Conservation (phyloP, 2,329 filamentous ascomycete genomes). For the Aspergillus vadensis region DNA sequence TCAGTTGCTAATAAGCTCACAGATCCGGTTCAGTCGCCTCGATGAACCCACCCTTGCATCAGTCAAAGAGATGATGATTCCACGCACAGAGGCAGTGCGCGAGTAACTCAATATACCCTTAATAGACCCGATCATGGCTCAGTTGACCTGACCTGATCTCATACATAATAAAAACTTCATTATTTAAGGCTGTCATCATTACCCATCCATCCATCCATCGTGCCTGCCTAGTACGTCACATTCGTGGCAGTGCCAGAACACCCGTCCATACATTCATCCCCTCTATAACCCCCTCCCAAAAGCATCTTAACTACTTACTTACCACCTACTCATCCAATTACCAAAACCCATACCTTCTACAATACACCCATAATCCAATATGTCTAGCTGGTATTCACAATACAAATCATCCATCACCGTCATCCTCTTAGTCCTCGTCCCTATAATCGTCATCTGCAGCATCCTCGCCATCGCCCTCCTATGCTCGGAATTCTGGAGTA, state of each 20-base stretch:
- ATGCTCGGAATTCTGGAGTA: slow-evolving; percentile 41
- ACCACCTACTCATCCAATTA: neutral
- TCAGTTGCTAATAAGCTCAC: slow-evolving; percentile 14
- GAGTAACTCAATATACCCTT: slow-evolving; percentile 17
- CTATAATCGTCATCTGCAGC: slow-evolving; percentile 48
- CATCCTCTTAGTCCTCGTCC: slow-evolving; percentile 50
- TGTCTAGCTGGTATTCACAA: neutral
- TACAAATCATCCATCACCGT: slow-evolving; percentile 44
- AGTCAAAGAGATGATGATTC: slow-evolving; percentile 41
- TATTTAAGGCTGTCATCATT: neutral
- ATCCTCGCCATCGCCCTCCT: slow-evolving; percentile 42
- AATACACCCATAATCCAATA: slow-evolving; percentile 2
- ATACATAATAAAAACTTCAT: neutral
- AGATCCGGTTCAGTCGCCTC: slow-evolving; percentile 46
- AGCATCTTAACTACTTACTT: neutral
- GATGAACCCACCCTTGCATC: slow-evolving; percentile 36
- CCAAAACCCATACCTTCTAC: neutral
- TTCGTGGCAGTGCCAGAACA: neutral
- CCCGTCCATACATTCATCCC: neutral
- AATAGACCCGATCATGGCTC: neutral
- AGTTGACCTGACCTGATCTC: slow-evolving; percentile 1
- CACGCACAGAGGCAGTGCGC: slow-evolving; percentile 28
- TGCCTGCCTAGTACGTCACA: neutral
- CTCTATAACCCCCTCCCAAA: neutral
- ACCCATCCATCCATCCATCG: neutral